These are phyloP conservation scores for Globisporangium paroecandrum DNA, from an alignment of 352 stramenopile species.

Conservation along the genomic window DNA sequence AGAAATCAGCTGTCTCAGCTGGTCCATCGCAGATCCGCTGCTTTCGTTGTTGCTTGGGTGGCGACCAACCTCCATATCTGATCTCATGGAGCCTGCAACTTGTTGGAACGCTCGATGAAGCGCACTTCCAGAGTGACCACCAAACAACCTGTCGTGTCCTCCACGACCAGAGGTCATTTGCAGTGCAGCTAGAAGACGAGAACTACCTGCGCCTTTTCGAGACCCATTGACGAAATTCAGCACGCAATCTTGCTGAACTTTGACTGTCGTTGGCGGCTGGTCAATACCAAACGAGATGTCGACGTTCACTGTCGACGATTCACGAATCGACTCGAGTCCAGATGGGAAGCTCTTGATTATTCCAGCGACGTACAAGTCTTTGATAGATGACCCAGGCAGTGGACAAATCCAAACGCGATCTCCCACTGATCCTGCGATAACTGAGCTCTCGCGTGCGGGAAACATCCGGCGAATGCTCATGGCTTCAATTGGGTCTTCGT, in stretches of 20 bases:
- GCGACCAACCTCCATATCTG: background rate
- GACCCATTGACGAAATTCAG: conserved; percentile 45
- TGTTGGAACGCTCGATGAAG: conserved; percentile 41
- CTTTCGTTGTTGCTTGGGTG: background rate
- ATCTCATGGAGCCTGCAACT: conserved; percentile 21
- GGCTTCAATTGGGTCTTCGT: conserved; percentile 45
- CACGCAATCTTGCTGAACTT: conserved; percentile 59
- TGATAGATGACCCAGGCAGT: conserved; percentile 20
- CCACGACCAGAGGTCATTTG: conserved; percentile 33
- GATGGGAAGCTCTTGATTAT: conserved; percentile 63
- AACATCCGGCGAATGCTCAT: conserved; percentile 75
- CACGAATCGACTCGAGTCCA: conserved; percentile 43
- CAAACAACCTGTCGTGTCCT: conserved; percentile 19
- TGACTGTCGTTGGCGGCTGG: conserved; percentile 33
- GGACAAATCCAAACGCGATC: conserved; percentile 67
- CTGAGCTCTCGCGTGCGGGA: conserved; percentile 54
- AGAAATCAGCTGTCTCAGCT: conserved; percentile 53
- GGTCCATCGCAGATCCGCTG: conserved; percentile 37
- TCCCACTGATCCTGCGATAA: conserved; percentile 44
- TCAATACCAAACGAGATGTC: conserved; percentile 47
- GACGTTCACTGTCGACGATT: conserved; percentile 43
- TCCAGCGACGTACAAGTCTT: conserved; percentile 48
- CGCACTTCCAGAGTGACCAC: conserved; percentile 10
- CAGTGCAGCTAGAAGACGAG: conserved; percentile 56
- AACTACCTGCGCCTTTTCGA: conserved; percentile 31